phyloP scores from a whole-genome alignment of 73 alveolate genomes.

The Uronychia binucleata region DNA sequence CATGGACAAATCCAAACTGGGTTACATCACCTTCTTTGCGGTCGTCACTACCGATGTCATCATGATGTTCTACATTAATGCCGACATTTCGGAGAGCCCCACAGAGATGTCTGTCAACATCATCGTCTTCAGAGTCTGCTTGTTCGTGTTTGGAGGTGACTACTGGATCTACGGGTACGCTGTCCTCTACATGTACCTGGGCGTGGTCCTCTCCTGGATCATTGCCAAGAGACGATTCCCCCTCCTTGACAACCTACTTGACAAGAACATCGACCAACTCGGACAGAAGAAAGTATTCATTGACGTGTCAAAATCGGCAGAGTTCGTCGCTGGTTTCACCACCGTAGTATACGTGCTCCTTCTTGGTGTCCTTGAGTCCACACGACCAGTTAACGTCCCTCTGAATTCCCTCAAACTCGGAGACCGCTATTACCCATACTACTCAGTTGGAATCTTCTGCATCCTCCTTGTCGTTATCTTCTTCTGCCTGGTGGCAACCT shows the following conservation, averaged over 20 bases:
- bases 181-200: slow-evolving; percentile 43
- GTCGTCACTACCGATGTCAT: slow-evolving; percentile 57
- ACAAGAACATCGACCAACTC: slow-evolving; percentile 27
- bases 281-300: not conserved
- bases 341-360: slow-evolving; percentile 31
- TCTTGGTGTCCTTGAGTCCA: slow-evolving; percentile 23
- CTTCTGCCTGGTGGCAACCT: slow-evolving; percentile 10
- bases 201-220: slow-evolving; percentile 12
- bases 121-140: slow-evolving; percentile 37
- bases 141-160: slow-evolving; percentile 60
- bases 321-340: slow-evolving; percentile 27
- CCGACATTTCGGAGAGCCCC: slow-evolving; percentile 35
- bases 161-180: slow-evolving; percentile 71
- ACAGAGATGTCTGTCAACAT: slow-evolving; percentile 35
- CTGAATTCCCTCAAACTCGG: slow-evolving; percentile 11
- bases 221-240: slow-evolving; percentile 62
- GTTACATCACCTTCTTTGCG: slow-evolving; percentile 36
- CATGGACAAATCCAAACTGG: slow-evolving; percentile 21
- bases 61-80: slow-evolving; percentile 29
- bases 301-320: slow-evolving; percentile 53
- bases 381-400: slow-evolving; percentile 49
- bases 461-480: slow-evolving; percentile 24
- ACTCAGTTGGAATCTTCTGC: slow-evolving; percentile 38
- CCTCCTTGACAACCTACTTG: slow-evolving; percentile 21
- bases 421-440: slow-evolving; percentile 26